Evolutionary conservation across 2,329 filamentous ascomycete species (phyloP).

Genomic region (Fusarium dlaminii): DNA sequence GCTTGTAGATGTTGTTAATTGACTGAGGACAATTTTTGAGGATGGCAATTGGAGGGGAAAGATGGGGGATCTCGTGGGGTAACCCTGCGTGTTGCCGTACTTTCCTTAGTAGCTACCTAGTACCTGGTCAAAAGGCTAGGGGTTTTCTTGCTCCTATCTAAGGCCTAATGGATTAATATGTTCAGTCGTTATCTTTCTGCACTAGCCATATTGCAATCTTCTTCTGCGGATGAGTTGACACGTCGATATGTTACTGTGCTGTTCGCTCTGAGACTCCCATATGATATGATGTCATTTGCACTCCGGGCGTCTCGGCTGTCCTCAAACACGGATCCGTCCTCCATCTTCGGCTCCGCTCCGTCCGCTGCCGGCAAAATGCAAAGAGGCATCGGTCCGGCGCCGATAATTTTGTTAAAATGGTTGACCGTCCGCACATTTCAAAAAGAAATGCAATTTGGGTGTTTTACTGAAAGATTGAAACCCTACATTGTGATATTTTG

Average conservation of each 20-base stretch:
- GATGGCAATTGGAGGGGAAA: conserved; percentile 9
- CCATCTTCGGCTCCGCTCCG: conserved; percentile 7
- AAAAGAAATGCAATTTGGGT: no score
- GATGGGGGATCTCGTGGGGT: conserved; percentile 29
- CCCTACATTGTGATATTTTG: neutral
- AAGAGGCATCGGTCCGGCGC: neutral
- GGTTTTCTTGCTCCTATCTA: neutral
- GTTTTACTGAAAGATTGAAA: no score
- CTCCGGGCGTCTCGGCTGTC: neutral
- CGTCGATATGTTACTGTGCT: no score
- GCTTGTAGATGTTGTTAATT: neutral
- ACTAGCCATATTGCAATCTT: neutral
- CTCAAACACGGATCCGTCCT: neutral
- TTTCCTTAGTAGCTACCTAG: neutral
- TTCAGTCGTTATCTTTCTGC: neutral
- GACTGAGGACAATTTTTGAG: neutral
- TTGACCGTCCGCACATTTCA: no score
- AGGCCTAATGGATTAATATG: neutral
- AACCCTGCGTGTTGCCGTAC: conserved; percentile 19
- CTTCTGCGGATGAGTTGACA: neutral
- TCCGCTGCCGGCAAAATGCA: neutral
- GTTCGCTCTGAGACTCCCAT: neutral
- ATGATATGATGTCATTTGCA: neutral
- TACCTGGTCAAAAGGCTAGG: neutral
- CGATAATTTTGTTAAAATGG: neutral